These are phyloP conservation scores for Trichoderma koningiopsis DNA, from an alignment of 2,329 filamentous ascomycete species.

Conservation along the genomic window DNA sequence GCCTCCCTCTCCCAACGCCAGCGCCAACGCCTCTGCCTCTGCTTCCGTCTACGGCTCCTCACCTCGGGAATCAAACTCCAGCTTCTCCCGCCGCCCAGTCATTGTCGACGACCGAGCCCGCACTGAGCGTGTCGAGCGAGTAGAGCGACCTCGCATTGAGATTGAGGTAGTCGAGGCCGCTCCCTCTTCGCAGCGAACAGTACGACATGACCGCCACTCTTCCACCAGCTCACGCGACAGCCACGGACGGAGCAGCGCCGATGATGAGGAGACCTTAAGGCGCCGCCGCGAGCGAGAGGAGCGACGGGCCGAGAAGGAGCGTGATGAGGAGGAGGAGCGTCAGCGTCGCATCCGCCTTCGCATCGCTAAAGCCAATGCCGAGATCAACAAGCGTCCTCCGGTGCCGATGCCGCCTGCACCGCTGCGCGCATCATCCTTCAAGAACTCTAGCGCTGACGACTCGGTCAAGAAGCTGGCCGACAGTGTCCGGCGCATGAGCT, in stretches of 20 bases:
- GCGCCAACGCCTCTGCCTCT: slow-evolving; percentile 33
- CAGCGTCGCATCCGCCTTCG: slow-evolving; percentile 35
- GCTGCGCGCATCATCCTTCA: slow-evolving; percentile 32
- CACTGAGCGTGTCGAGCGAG: slow-evolving; percentile 23
- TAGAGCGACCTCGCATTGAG: slow-evolving; percentile 35
- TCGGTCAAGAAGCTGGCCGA: slow-evolving; percentile 43
- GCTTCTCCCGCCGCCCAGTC: slow-evolving; percentile 38
- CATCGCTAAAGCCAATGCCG: slow-evolving; percentile 47
- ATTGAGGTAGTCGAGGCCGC: slow-evolving; percentile 43
- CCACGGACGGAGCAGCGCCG: slow-evolving; percentile 35
- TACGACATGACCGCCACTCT: slow-evolving; percentile 41
- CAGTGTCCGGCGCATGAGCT: slow-evolving; percentile 37
- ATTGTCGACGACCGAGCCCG: slow-evolving; percentile 44
- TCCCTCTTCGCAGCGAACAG: slow-evolving; percentile 29
- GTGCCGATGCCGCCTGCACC: slow-evolving; percentile 35
- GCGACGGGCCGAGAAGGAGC: slow-evolving; percentile 30
- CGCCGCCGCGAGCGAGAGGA: slow-evolving; percentile 34
- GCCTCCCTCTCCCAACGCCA: slow-evolving; percentile 44
- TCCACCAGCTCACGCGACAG: slow-evolving; percentile 42
- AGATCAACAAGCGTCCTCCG: slow-evolving; percentile 44
- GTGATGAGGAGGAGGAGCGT: slow-evolving; percentile 35
- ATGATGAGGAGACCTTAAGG: slow-evolving; percentile 35
- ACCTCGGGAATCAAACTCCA: slow-evolving; percentile 28
- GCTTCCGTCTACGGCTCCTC: slow-evolving; percentile 30
- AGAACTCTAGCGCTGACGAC: slow-evolving; percentile 27